phyloP scores from a whole-genome alignment of 768 basidiomycete genomes.

The Butyriboletus loyo region DNA sequence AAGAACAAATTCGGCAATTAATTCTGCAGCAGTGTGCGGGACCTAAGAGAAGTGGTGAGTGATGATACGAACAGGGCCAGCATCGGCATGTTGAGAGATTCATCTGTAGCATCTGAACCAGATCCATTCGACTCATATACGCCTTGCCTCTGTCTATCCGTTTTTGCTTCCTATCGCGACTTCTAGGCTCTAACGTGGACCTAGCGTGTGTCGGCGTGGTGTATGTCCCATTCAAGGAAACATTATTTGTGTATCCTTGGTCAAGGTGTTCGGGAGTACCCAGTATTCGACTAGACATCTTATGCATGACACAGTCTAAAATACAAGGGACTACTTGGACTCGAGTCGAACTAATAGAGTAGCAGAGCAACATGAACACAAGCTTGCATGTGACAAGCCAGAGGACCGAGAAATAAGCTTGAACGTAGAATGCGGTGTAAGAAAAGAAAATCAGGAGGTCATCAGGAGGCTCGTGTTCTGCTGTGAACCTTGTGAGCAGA shows the following conservation, averaged over 20 bases:
- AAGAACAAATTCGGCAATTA: constrained; percentile 10
- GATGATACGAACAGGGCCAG: neutral
- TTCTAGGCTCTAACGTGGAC: neutral
- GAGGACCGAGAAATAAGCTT: neutral
- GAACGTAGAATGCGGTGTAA: neutral
- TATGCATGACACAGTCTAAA: neutral
- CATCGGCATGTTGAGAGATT: neutral
- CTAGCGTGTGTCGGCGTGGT: neutral
- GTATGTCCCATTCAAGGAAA: neutral
- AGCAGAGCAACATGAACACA: no score
- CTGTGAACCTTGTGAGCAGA: neutral
- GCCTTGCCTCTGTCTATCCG: constrained; percentile 3
- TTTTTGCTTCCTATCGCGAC: neutral
- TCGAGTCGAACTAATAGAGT: neutral
- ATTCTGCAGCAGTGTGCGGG: constrained; percentile 14
- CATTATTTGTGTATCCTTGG: neutral
- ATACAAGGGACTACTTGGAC: neutral
- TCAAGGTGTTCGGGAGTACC: neutral
- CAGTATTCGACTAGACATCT: neutral
- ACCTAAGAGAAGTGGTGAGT: constrained; percentile 13
- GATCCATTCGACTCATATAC: neutral
- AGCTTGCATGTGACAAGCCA: neutral
- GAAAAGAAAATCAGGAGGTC: neutral
- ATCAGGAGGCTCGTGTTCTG: neutral
- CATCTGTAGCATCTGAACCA: constrained; percentile 6